Base-by-base conservation (phyloP, 192 early-diverging fungal species). In the Backusella tarrabulga region DNA sequence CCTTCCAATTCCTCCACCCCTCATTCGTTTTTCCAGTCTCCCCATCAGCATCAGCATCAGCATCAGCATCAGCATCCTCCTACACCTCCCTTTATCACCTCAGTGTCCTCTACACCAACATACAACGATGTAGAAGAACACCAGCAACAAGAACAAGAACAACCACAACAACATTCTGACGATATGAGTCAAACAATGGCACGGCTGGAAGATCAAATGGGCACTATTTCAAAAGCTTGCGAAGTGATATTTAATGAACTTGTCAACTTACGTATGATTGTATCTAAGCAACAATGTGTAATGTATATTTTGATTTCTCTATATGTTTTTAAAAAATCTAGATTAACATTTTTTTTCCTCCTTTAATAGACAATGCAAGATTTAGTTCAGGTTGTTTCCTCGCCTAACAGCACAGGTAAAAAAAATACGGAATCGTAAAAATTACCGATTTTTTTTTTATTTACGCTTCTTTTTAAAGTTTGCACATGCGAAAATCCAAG, bases 281-380 rank as follows among this genome's bases (percentile, higher is more conserved):
- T 60, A 15, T 77, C 67, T 23, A 77, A 71, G 34, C 76, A 77
- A 71, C 76, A 76, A 36, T 23, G 69, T 41, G 75, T 76, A 76
- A 63, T 50, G 29, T n/a, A 32, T 60, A 42, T 44, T 76, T 12
- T 23, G n/a, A 7, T 52, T 52, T 41, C 19, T 32, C 4, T 3
- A n/a, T 36, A 38, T 23, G 5, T 14, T 14, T 36, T 4, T 7
- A 26, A 11, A 23, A 23, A 1, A 9, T 60, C 11, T 60, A 0
- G 21, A 9, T 26, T 9, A 60, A 23, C 54, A 19, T 26, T 63
- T 14, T 63, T 21, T 23, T 29, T 29, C 23, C 34, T 63, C 21
- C 42, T 36, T 50, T 6, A 56, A 69, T 77, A 77, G 76, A 42
- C 67, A 77, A 77, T 77, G 68, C 76, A 77, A 71, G 76, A 77